Evolutionary conservation across 345 rosid genomes (phyloP), one percentile per base, ranked within the genome.

Genomic region (Lumnitzera littorea): DNA sequence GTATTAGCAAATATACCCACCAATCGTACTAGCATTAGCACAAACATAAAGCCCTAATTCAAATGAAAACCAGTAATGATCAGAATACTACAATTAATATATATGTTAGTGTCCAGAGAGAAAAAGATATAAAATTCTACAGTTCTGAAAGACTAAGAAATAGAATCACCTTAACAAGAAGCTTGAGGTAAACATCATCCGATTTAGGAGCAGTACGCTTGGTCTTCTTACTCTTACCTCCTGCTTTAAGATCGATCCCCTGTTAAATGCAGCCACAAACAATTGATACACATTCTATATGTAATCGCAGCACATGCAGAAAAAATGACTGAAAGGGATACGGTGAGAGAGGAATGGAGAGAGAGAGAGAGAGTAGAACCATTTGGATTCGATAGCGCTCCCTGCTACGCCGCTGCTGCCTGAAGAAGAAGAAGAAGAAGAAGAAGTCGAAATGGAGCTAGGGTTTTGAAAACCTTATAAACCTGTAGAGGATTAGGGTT

Each of bases 241-340:
- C 95, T 15, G 88, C 88, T 62, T 74, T 66, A 76, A 87, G 65
- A 71, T 87, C 88, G 73, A 87, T 84, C 29, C 95, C 95, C 95
- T 84, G 73, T 41, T 17, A 16, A 36, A 36, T 4, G 7, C 48
- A n/a, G 12, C 24, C 9, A 11, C 15, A 10, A 64, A 24, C 49
- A 50, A 55, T 14, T 2, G 27, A 24, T 9, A n/a, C 20, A 51
- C 50, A 47, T 50, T 27, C 24, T 13, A 11, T 48, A 16, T 13
- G n/a, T 10, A 46, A 1, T 31, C 15, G 17, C 27, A 12, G 4
- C 2, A 41, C 0, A 10, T 14, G 5, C 0, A 15, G 31, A 13
- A 25, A 13, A 29, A 20, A 1, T 5, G 63, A 15, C 2, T 2
- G 20, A 58, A 48, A 51, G 57, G 31, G 5, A 27, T 1, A 46